phyloP scores from a whole-genome alignment of 805 yeast genomes.

The Sugiyamaella boreocaroliniensis region DNA sequence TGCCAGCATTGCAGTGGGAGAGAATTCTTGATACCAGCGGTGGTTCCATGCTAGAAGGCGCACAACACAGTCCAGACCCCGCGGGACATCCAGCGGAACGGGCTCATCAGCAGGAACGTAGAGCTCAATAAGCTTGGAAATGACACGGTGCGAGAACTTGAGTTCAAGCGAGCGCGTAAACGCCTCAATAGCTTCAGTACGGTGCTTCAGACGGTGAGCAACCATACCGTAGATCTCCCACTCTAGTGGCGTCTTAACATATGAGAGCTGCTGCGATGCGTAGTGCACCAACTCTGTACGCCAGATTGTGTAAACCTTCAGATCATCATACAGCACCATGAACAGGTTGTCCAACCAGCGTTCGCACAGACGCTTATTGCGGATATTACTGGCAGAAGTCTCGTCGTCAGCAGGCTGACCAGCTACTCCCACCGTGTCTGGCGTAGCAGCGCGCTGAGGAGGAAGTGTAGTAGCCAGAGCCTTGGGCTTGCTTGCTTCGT shows the following conservation, averaged over 20 bases:
- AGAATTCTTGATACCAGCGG: constrained; percentile 92
- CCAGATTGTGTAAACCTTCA: constrained; percentile 77
- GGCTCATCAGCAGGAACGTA: constrained; percentile 35
- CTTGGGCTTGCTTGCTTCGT: neutral
- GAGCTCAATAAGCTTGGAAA: constrained; percentile 63
- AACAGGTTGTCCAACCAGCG: constrained; percentile 75
- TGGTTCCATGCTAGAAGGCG: constrained; percentile 95
- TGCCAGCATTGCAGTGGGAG: constrained; percentile 56
- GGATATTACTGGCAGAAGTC: constrained; percentile 15
- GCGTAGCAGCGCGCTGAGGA: neutral
- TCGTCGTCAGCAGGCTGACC: neutral
- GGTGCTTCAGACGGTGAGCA: constrained; percentile 78
- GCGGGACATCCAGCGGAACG: constrained; percentile 4
- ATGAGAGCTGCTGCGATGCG: constrained; percentile 77
- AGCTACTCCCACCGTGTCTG: neutral
- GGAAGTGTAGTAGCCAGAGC: neutral
- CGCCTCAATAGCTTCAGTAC: constrained; percentile 81
- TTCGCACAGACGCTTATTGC: constrained; percentile 57
- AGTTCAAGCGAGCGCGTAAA: constrained; percentile 63
- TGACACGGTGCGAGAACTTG: constrained; percentile 75
- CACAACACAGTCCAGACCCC: constrained; percentile 60
- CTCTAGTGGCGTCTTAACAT: constrained; percentile 71
- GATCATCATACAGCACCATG: constrained; percentile 61
- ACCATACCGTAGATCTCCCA: constrained; percentile 90
- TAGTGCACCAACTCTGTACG: constrained; percentile 85